phyloP scores from a whole-genome alignment of 208 protist genomes.

The Acanthamoeba divionensis region DNA sequence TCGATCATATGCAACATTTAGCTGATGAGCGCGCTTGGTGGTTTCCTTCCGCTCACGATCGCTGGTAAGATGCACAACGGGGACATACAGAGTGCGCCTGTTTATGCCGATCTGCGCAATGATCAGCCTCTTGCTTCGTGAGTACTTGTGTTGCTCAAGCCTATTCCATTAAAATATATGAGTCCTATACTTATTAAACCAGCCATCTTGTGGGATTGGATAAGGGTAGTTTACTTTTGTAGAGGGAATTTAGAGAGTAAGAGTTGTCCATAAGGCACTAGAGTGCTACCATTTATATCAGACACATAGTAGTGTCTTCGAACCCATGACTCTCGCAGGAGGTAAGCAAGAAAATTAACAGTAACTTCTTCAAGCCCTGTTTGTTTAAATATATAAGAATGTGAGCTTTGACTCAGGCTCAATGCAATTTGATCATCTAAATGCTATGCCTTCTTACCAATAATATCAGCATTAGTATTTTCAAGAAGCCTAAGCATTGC shows the following conservation, averaged over 20 bases:
- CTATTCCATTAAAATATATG: neutral
- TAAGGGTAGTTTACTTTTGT: slow-evolving; percentile 19
- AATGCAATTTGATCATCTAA: too few species aligned
- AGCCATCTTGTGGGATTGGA: too few species aligned
- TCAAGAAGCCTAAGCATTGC: neutral
- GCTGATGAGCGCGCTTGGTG: slow-evolving; percentile 34
- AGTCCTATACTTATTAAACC: too few species aligned
- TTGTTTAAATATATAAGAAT: too few species aligned
- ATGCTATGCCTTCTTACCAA: too few species aligned
- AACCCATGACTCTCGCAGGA: slow-evolving; percentile 17
- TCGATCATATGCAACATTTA: slow-evolving; percentile 31
- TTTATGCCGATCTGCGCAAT: slow-evolving; percentile 23
- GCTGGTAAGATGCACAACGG: slow-evolving; percentile 48
- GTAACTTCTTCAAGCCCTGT: slow-evolving; percentile 50
- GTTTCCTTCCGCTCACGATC: neutral
- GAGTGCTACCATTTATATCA: neutral
- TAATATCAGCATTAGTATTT: slow-evolving; percentile 32
- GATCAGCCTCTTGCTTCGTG: slow-evolving; percentile 27
- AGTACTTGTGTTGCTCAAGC: slow-evolving; percentile 32
- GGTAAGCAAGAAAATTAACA: neutral
- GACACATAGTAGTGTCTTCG: slow-evolving; percentile 36
- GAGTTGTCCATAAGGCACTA: slow-evolving; percentile 37
- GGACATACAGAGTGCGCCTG: neutral
- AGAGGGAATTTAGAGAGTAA: slow-evolving; percentile 9
- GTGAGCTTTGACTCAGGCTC: too few species aligned